Percentiles rank a stretch among this genome's conserved stretches.
phyloP scores from a whole-genome alignment of 2,329 filamentous ascomycete species.

The Colletotrichum euphorbiae region DNA sequence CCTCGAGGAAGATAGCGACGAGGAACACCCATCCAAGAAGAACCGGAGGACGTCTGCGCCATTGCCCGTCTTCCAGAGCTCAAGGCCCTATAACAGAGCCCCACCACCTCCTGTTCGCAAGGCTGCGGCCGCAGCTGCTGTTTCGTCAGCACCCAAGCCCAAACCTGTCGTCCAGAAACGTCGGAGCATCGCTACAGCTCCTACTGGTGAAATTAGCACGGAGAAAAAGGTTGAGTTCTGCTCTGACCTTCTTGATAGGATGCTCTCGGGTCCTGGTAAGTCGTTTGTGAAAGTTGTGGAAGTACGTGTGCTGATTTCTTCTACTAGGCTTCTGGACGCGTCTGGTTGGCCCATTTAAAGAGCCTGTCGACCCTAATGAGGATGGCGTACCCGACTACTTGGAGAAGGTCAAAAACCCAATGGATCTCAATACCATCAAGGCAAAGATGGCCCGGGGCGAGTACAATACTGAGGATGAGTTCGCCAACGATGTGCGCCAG shows the following conservation, averaged over 20 bases:
- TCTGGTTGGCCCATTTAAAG: conserved; percentile 71
- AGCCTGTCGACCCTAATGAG: conserved; percentile 67
- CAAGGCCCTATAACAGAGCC: conserved; percentile 20
- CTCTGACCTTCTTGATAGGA: conserved; percentile 66
- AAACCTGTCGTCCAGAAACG: conserved; percentile 50
- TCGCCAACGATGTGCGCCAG: conserved; percentile 67
- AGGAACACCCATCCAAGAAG: conserved; percentile 51
- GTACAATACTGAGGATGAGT: conserved; percentile 65
- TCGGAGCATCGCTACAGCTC: conserved; percentile 46
- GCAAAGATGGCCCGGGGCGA: conserved; percentile 66
- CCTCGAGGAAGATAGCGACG: conserved; percentile 56
- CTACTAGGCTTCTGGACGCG: conserved; percentile 72
- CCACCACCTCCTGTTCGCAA: conserved; percentile 45
- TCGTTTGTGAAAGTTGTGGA: neutral
- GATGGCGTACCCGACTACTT: conserved; percentile 73
- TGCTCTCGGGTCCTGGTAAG: conserved; percentile 71
- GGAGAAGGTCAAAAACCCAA: conserved; percentile 69
- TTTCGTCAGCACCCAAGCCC: conserved; percentile 44
- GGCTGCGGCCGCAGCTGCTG: conserved; percentile 33
- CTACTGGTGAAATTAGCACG: conserved; percentile 40
- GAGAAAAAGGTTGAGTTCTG: conserved; percentile 66
- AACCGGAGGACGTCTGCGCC: conserved; percentile 57
- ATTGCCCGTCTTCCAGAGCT: conserved; percentile 40
- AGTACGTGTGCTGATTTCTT: conserved; percentile 20
- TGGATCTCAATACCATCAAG: conserved; percentile 72